Evolutionary conservation across 441 rosid species (phyloP), one percentile per base, ranked within the genome.

Genomic region (Erysimum cheiri): DNA sequence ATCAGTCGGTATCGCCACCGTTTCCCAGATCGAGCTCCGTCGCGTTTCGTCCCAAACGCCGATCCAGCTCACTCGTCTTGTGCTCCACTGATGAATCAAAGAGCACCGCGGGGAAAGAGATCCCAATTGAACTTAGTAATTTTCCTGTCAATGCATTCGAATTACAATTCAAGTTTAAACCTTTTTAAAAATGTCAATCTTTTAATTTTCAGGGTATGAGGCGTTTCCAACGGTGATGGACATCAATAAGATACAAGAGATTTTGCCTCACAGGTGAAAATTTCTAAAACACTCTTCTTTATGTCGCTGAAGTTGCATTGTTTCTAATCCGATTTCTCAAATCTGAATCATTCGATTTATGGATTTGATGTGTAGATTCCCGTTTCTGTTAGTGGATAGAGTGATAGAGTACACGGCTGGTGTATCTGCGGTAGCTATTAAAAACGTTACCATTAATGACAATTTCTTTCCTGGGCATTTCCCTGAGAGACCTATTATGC

Each of bases 401-500:
- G 94, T 93, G 78, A 85, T 93, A 32, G 97, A 93, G 79, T 85
- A 83, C 83, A 89, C 78, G 48, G 87, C 97, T 11, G 98, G 94
- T 55, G 90, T 89, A 67, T 93, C 98, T 6, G 93, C 86, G 70
- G 94, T 91, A 76, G 96, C 84, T 64, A 91, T 93, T 24, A 93
- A 93, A 85, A 93, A 93, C 58, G 98, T 93, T 64, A 93, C 96
- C 2, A 91, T 91, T n/a, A 93, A 93, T 76, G 97, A 93, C 73
- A 91, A 88, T 80, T 93, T 93, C 75, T 93, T 93, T 67, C 97
- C 97, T 61, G 98, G 98, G 0, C 98, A 93, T 77, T 93, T 93
- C 66, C 98, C 97, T 32, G 92, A 87, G 70, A 85, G 96, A 72
- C 96, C 98, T 15, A 93, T 88, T 12, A 88, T 93, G 98, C 97